A percentile compares a stretch with the other conserved stretches of the same genome.
These are phyloP conservation scores for Termitomyces titanicus DNA, from an alignment of 768 basidiomycete genomes.

Conservation along the genomic window DNA sequence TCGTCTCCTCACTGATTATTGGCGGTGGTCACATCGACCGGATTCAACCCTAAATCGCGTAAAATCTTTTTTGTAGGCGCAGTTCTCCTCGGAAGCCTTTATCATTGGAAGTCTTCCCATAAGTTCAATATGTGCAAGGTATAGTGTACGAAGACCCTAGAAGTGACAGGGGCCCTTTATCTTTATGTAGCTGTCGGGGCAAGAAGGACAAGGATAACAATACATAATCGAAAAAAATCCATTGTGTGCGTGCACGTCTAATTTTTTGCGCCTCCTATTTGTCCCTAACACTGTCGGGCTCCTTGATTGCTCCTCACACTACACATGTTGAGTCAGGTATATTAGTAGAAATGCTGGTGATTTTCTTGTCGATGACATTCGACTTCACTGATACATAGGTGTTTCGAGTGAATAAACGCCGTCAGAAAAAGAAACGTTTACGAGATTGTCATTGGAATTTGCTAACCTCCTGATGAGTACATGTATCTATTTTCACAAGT, in stretches of 20 bases:
- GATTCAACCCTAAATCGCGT: background rate
- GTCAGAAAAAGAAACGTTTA: no score
- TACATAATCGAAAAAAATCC: background rate
- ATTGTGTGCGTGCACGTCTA: background rate
- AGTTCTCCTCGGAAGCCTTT: background rate
- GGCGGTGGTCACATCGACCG: no score
- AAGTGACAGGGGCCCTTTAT: conserved; percentile 2
- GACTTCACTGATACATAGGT: background rate
- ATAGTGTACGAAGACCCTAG: background rate
- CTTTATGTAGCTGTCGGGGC: background rate
- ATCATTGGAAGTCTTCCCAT: background rate
- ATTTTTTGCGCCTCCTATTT: background rate
- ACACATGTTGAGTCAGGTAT: no score
- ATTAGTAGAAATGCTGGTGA: background rate
- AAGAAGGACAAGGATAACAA: background rate
- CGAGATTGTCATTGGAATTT: background rate
- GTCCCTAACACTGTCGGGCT: background rate
- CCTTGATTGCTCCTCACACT: background rate
- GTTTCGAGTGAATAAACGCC: no score
- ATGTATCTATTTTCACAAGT: no score
- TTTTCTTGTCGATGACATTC: background rate
- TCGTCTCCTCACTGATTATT: no score
- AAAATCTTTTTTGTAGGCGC: background rate
- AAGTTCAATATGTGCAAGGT: background rate
- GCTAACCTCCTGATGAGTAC: no score